Evolutionary conservation across 2,329 filamentous ascomycete species (phyloP).

Genomic region (Sodiomyces alkalinus): DNA sequence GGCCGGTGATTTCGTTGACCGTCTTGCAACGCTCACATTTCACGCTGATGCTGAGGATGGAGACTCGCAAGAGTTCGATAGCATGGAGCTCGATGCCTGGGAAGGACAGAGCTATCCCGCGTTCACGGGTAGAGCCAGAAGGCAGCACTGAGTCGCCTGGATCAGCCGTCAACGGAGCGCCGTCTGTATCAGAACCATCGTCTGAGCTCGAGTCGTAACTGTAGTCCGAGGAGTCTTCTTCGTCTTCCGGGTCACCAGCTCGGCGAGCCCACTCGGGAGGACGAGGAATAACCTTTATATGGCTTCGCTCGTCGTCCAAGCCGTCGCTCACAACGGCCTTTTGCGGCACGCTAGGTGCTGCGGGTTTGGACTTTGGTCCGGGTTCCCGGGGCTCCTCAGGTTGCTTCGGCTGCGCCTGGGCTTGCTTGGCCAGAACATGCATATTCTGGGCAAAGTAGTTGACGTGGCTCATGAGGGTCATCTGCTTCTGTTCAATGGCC

Average conservation of each 20-base stretch:
- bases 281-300: constrained; percentile 57
- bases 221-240: constrained; percentile 23
- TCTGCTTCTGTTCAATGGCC: constrained; percentile 37
- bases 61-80: constrained; percentile 60
- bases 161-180: constrained; percentile 13
- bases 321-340: constrained; percentile 2
- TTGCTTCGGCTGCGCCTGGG: constrained; percentile 11
- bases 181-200: constrained; percentile 23
- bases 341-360: constrained; percentile 1
- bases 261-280: constrained; percentile 59
- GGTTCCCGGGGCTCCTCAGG: constrained; percentile 9
- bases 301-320: constrained; percentile 34
- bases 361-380: constrained; percentile 10
- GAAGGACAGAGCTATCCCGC: constrained; percentile 65
- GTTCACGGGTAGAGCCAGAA: constrained; percentile 32
- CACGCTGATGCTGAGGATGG: constrained; percentile 50
- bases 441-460: constrained; percentile 64
- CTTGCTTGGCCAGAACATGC: constrained; percentile 46
- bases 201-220: constrained; percentile 33
- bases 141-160: constrained; percentile 7
- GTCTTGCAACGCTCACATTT: constrained; percentile 74
- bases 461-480: constrained; percentile 56
- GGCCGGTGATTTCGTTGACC: constrained; percentile 49
- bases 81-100: constrained; percentile 62
- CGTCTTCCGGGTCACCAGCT: constrained; percentile 30